phyloP scores from a whole-genome alignment of 495 filamentous ascomycete genomes.

The Penicillium odoratum region DNA sequence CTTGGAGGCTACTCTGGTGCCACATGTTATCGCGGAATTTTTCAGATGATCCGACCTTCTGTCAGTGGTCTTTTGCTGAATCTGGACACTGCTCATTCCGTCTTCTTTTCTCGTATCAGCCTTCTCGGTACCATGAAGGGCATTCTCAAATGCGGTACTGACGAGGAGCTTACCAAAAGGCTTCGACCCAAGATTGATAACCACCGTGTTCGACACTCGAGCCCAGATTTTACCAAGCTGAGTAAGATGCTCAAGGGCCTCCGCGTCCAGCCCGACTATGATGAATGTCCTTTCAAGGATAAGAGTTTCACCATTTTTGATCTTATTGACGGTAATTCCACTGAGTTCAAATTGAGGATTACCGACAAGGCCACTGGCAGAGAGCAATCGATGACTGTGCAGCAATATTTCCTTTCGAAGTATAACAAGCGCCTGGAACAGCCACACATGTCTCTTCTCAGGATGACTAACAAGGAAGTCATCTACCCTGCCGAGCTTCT shows the following conservation, averaged over 20 bases:
- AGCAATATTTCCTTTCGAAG: constrained; percentile 64
- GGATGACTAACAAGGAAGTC: constrained; percentile 63
- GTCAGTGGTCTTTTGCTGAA: constrained; percentile 70
- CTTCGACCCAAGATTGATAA: constrained; percentile 12
- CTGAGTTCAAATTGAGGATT: constrained; percentile 57
- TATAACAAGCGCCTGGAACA: constrained; percentile 60
- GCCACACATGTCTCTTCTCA: constrained; percentile 65
- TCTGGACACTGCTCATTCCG: constrained; percentile 59
- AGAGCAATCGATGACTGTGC: constrained; percentile 48
- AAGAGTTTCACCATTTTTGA: constrained; percentile 60
- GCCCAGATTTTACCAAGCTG: constrained; percentile 22
- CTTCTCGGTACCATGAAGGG: constrained; percentile 34
- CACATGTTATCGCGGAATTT: constrained; percentile 81
- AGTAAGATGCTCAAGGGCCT: constrained; percentile 59
- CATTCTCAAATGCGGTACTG: constrained; percentile 20
- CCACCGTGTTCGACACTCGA: constrained; percentile 23
- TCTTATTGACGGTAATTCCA: constrained; percentile 55
- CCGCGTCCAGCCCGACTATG: constrained; percentile 65
- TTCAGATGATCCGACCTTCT: constrained; percentile 72
- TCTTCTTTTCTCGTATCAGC: constrained; percentile 39
- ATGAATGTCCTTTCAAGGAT: constrained; percentile 40
- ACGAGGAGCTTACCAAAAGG: constrained; percentile 23
- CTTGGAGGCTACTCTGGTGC: constrained; percentile 46
- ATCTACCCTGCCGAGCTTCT: constrained; percentile 80
- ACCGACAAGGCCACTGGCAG: constrained; percentile 49